Evolutionary conservation across 2,329 filamentous ascomycete genomes (phyloP).

Genomic region (Arthrobotrys sphaeroides): DNA sequence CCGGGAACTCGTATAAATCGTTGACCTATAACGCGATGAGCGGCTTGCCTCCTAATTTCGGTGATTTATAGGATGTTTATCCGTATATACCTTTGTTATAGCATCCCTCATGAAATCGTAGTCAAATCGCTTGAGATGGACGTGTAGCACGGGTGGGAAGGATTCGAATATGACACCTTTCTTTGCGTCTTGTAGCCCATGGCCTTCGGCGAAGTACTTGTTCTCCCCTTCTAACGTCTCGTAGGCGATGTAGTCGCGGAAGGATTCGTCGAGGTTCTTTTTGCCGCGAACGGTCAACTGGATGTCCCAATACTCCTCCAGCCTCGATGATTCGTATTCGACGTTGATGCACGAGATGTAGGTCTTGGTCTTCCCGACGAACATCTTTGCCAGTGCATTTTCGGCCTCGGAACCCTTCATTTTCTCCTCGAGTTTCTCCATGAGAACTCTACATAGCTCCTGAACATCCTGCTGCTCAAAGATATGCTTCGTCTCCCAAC

Average conservation of each 20-base stretch:
- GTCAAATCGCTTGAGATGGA: slow-evolving; percentile 96
- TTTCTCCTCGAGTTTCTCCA: slow-evolving; percentile 95
- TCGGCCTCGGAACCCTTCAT: slow-evolving; percentile 97
- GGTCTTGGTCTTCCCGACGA: slow-evolving; percentile 97
- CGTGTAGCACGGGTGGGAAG: slow-evolving; percentile 91
- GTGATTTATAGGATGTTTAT: background rate
- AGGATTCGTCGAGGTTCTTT: slow-evolving; percentile 90
- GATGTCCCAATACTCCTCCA: slow-evolving; percentile 99
- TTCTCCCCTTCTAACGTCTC: slow-evolving; percentile 98
- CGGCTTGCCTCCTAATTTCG: background rate
- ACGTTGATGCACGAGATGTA: slow-evolving; percentile 99
- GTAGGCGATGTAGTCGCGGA: slow-evolving; percentile 94
- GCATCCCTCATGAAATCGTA: slow-evolving; percentile 96
- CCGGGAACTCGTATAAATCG: slow-evolving; percentile 88
- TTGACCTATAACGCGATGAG: slow-evolving; percentile 69
- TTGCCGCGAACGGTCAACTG: slow-evolving; percentile 96
- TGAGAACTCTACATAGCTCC: slow-evolving; percentile 92
- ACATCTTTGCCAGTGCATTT: slow-evolving; percentile 86
- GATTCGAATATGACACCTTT: slow-evolving; percentile 97
- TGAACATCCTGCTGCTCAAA: slow-evolving; percentile 99
- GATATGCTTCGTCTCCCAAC: slow-evolving; percentile 96
- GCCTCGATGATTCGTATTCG: slow-evolving; percentile 91
- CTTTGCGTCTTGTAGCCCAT: slow-evolving; percentile 93
- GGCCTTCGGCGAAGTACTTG: slow-evolving; percentile 92
- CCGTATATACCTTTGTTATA: slow-evolving; percentile 79